Conservation (phyloP, 2,329 filamentous ascomycete species). For the Scedosporium boydii region DNA sequence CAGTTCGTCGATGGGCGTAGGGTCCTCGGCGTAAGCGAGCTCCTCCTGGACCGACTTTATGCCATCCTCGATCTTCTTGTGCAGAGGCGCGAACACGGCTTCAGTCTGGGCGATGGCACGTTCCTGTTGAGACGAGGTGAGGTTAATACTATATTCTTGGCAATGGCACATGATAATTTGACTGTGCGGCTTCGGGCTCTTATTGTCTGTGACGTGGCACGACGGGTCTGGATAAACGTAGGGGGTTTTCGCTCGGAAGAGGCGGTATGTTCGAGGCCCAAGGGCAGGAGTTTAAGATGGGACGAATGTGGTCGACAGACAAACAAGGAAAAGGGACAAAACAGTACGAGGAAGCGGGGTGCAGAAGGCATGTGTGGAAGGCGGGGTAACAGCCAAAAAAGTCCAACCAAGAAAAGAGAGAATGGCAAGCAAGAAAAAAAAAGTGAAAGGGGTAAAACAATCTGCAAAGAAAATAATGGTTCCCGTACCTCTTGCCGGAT, state of each 20-base stretch:
- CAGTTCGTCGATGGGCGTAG: constrained; percentile 37
- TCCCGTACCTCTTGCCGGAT: constrained; percentile 76
- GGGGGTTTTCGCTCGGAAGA: not conserved
- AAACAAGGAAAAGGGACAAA: not conserved
- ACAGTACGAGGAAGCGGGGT: not conserved
- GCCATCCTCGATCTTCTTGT: constrained; percentile 60
- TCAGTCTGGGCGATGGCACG: constrained; percentile 81
- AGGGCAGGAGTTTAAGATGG: not conserved
- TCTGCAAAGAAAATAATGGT: not conserved
- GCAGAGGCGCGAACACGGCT: constrained; percentile 66
- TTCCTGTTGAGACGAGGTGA: constrained; percentile 38
- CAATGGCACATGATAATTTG: not conserved
- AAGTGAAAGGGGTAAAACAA: not conserved
- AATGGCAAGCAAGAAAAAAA: not conserved
- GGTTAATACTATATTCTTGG: constrained; percentile 5
- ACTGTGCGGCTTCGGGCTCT: not conserved
- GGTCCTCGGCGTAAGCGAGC: constrained; percentile 53
- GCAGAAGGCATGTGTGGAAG: not conserved
- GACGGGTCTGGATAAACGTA: not conserved
- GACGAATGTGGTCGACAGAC: not conserved
- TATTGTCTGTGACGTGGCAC: not conserved
- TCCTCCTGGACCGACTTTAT: constrained; percentile 65
- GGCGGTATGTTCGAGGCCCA: not conserved
- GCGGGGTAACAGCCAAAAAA: not conserved
- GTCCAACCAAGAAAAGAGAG: not conserved